phyloP scores from a whole-genome alignment of 2,329 filamentous ascomycete genomes.

The Hypoxylon sp. region DNA sequence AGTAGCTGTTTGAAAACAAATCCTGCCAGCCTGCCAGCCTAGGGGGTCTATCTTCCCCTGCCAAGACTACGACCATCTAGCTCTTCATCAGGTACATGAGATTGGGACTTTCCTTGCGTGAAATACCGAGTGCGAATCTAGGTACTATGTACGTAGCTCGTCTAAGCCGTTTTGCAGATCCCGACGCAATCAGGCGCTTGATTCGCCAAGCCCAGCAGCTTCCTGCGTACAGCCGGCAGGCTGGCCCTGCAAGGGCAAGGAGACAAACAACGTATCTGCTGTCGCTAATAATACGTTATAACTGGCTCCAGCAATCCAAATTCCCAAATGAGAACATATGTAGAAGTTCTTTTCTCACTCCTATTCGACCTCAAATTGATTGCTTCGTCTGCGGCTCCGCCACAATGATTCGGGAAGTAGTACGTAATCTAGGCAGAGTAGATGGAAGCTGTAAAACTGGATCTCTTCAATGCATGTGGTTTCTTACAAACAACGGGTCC shows the following conservation, averaged over 20 bases:
- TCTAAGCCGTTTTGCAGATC: slow-evolving; percentile 46
- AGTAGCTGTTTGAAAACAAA: slow-evolving; percentile 20
- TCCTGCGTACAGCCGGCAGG: slow-evolving; percentile 23
- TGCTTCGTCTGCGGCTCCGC: neutral
- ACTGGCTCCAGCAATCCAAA: neutral
- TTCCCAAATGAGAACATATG: neutral
- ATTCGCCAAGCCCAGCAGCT: slow-evolving; percentile 39
- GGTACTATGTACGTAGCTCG: slow-evolving; percentile 18
- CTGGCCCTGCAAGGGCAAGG: slow-evolving; percentile 30
- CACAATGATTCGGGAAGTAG: neutral
- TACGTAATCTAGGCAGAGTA: neutral
- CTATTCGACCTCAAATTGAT: neutral
- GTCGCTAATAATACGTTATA: slow-evolving; percentile 5
- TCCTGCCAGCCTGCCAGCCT: slow-evolving; percentile 3
- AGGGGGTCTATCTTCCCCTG: slow-evolving; percentile 34
- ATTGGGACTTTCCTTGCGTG: slow-evolving; percentile 25
- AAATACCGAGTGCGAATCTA: slow-evolving; percentile 36
- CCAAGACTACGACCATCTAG: slow-evolving; percentile 36
- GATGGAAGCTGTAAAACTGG: neutral
- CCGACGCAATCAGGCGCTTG: slow-evolving; percentile 39
- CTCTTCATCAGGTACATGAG: slow-evolving; percentile 13
- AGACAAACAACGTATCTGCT: slow-evolving; percentile 18
- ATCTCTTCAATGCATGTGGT: too few species aligned
- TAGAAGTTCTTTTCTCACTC: neutral
- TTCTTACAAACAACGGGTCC: neutral